Evolutionary conservation across 129 eudicot species (phyloP), one percentile per base, ranked within the genome.

Genomic region (Escallonia rubra): DNA sequence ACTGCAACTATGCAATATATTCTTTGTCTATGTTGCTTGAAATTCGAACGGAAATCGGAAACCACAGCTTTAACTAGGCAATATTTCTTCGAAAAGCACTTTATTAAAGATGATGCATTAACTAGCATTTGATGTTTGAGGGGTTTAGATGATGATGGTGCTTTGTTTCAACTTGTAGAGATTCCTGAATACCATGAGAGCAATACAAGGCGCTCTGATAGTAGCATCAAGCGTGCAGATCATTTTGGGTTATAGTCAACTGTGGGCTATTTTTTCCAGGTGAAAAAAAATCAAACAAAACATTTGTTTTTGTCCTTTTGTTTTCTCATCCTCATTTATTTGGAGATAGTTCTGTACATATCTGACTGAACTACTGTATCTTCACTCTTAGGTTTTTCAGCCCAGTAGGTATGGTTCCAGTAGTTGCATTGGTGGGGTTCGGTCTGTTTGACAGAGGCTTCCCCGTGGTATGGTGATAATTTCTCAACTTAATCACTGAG

Each of bases 211-310:
- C 45, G 96, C 99, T 15, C 79, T 89, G 48, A 94, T 94, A 40
- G 99, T 94, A 16, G 97, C 97, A 55, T 94, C 99, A 4, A 94
- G 99, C 59, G 89, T 94, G 81, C 99, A 94, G 75, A 90, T 94
- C 61, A 94, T 94, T 40, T 82, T 94, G 85, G 99, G 99, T 41
- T 94, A 82, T 46, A 90, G 99, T 88, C 97, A 90, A 72, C 69
- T 94, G 38, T 94, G 99, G 99, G 99, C 93, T 61, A 94, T 94
- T 46, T 94, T 89, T 74, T 89, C 97, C 78, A 94, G 99, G 99
- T 94, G n/a, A n/a, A 54, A 43, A 74, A 53, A 44, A 72, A 10
- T 59, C 34, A 23, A 23, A 23, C 53, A 45, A 41, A 47, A 61
- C 14, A 39, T 61, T 60, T 3, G n/a, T 60, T 70, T 40, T 38